Conservation (phyloP, 257 asterid genomes). For the Striga asiatica region DNA sequence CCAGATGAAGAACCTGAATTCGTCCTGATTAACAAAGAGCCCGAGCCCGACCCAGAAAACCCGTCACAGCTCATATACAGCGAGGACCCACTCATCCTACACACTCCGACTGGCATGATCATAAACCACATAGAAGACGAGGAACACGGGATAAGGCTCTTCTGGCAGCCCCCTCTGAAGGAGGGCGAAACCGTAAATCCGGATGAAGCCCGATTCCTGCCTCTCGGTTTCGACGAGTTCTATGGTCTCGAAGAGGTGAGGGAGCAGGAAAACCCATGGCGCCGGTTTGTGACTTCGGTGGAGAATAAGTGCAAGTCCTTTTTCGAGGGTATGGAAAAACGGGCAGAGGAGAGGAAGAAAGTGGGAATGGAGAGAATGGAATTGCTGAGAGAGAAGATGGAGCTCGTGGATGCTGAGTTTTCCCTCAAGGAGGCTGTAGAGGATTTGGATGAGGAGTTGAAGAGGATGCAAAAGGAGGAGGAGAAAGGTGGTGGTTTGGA, state of each 20-base stretch:
- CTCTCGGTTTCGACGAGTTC: slow-evolving; percentile 83
- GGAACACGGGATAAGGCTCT: slow-evolving; percentile 72
- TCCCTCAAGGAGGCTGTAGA: slow-evolving; percentile 66
- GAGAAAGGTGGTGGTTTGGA: slow-evolving; percentile 59
- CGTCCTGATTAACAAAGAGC: slow-evolving; percentile 63
- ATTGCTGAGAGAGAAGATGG: slow-evolving; percentile 41
- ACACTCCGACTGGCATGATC: slow-evolving; percentile 81
- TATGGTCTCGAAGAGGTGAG: slow-evolving; percentile 37
- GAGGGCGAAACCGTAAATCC: slow-evolving; percentile 56
- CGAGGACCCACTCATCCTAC: slow-evolving; percentile 83
- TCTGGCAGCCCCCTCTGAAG: slow-evolving; percentile 64
- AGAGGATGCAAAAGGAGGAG: slow-evolving; percentile 65
- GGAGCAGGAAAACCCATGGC: slow-evolving; percentile 26
- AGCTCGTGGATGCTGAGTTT: slow-evolving; percentile 62
- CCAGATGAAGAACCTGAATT: slow-evolving; percentile 78
- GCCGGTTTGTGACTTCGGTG: slow-evolving; percentile 25
- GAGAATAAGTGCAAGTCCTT: slow-evolving; percentile 26
- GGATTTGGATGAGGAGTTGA: slow-evolving; percentile 56
- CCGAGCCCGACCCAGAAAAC: slow-evolving; percentile 85
- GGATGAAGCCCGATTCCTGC: slow-evolving; percentile 54
- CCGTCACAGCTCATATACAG: slow-evolving; percentile 57
- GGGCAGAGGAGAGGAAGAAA: slow-evolving; percentile 61
- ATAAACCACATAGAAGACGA: slow-evolving; percentile 85
- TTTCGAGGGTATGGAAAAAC: slow-evolving; percentile 38
- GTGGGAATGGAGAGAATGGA: slow-evolving; percentile 37